Evolutionary conservation across 805 yeast genomes (phyloP).

Genomic region (Myxozyma neotropica): DNA sequence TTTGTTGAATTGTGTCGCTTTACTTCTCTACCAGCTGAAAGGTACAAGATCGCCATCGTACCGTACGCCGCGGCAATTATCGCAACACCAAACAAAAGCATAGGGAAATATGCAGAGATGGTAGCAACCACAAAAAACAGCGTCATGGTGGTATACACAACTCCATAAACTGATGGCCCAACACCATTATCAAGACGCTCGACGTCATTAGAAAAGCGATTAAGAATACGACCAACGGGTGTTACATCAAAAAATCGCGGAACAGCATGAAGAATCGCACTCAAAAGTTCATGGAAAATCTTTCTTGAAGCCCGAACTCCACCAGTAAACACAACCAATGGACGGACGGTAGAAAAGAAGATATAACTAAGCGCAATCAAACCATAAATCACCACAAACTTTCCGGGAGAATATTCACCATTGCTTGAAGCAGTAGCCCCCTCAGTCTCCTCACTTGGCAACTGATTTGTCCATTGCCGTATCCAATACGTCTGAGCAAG

Average conservation of each 20-base stretch:
- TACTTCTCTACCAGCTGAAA: conserved; percentile 83
- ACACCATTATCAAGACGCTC: conserved; percentile 93
- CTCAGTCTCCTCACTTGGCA: conserved; percentile 10
- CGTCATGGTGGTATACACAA: conserved; percentile 63
- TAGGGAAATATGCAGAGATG: conserved; percentile 81
- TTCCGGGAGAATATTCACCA: conserved; percentile 3
- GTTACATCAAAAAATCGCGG: conserved; percentile 91
- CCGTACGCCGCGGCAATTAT: conserved; percentile 63
- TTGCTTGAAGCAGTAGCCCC: neutral
- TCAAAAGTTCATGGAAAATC: conserved; percentile 67
- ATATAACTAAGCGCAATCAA: conserved; percentile 62
- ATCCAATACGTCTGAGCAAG: conserved; percentile 22
- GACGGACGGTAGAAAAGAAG: conserved; percentile 51
- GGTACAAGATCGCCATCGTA: conserved; percentile 71
- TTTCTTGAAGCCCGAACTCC: conserved; percentile 78
- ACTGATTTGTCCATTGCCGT: conserved; percentile 20
- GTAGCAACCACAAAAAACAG: conserved; percentile 68
- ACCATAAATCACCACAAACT: conserved; percentile 50
- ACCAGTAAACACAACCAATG: conserved; percentile 58
- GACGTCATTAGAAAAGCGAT: conserved; percentile 91
- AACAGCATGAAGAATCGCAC: conserved; percentile 71
- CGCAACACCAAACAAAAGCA: conserved; percentile 71
- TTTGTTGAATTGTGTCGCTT: conserved; percentile 85
- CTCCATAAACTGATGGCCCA: conserved; percentile 73
- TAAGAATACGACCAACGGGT: conserved; percentile 94